Conservation (phyloP, 2,329 filamentous ascomycete genomes). For the Colletotrichum tabaci region DNA sequence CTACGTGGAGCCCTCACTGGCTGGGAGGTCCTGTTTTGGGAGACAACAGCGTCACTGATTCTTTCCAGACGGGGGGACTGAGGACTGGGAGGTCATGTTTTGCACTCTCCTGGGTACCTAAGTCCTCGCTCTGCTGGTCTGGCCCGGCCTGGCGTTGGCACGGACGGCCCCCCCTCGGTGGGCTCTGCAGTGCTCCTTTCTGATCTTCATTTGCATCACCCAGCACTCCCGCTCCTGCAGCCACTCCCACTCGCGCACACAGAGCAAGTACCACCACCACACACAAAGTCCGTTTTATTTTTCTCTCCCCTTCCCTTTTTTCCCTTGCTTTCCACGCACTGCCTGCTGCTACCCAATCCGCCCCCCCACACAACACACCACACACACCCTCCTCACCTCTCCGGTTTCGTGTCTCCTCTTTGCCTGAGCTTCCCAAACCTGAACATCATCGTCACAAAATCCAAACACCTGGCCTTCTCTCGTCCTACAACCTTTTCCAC, state of each 20-base stretch:
- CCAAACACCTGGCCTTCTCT: constrained; percentile 32
- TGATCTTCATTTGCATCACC: constrained; percentile 42
- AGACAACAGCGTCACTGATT: constrained; percentile 38
- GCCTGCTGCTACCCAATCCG: constrained; percentile 11
- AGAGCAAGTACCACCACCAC: constrained; percentile 15
- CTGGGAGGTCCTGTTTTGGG: constrained; percentile 34
- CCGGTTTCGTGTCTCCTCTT: constrained; percentile 26
- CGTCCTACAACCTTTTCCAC: constrained; percentile 5
- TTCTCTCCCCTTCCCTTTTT: constrained; percentile 24
- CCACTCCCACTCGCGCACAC: constrained; percentile 1
- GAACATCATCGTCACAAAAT: constrained; percentile 27
- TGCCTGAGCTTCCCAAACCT: constrained; percentile 29
- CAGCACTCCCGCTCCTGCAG: background rate
- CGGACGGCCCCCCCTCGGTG: constrained; percentile 32
- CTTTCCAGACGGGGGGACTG: constrained; percentile 19
- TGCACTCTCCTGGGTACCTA: background rate
- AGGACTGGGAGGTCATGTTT: background rate
- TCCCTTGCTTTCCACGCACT: constrained; percentile 26
- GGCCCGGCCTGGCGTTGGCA: constrained; percentile 34
- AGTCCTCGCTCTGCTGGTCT: constrained; percentile 6
- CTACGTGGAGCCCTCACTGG: constrained; percentile 10
- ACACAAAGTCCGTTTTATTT: constrained; percentile 34
- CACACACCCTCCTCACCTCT: constrained; percentile 23
- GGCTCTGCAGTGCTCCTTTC: constrained; percentile 40
- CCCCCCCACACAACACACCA: constrained; percentile 23